Base-by-base conservation (phyloP, 495 filamentous ascomycete species). In the Massariosphaeria phaeospora region DNA sequence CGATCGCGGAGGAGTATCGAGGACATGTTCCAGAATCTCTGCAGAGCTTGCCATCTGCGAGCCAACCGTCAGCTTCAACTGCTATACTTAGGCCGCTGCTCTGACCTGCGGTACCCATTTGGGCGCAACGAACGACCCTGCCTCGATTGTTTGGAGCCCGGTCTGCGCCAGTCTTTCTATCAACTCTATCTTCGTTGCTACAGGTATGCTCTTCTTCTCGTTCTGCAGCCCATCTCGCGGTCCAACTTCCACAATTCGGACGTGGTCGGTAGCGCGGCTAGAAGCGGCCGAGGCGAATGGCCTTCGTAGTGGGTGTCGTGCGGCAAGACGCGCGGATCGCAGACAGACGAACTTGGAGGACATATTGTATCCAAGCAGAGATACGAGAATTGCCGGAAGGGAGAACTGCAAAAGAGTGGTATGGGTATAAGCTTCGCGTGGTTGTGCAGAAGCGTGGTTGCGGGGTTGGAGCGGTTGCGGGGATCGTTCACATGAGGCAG, bases 81-180 rank as follows among this genome's bases (percentile, higher is more conserved):
- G n/a, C n/a, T n/a, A n/a, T n/a, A n/a, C n/a, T n/a, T n/a, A n/a
- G n/a, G n/a, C n/a, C n/a, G n/a, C n/a, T n/a, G n/a, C n/a, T 25
- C 71, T 56, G 68, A 93, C 89, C 79, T 96, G 94, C 24, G 93
- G 93, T 18, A 96, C 90, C 93, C 93, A 97, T 86, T 95, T 96
- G 7, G 90, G 91, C 44, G 86, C 79, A 7, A 97, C 91, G 68
- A 98, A 98, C 2, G 89, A 90, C 1, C 93, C 93, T 20, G 93
- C 93, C 69, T 98, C 93, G 57, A 98, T 96, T 38, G 84, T 86
- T 3, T 76, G 78, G 18, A 98, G 73, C 0, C 93, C 93, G 0
- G 91, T 93, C 62, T 79, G 80, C n/a, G 90, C 86, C 35, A 98
- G 73, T 50, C 80, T 76, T 58, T 83, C 74, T 43, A 96, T 85